phyloP scores from a whole-genome alignment of 139 green algal species.

The Chara braunii region DNA sequence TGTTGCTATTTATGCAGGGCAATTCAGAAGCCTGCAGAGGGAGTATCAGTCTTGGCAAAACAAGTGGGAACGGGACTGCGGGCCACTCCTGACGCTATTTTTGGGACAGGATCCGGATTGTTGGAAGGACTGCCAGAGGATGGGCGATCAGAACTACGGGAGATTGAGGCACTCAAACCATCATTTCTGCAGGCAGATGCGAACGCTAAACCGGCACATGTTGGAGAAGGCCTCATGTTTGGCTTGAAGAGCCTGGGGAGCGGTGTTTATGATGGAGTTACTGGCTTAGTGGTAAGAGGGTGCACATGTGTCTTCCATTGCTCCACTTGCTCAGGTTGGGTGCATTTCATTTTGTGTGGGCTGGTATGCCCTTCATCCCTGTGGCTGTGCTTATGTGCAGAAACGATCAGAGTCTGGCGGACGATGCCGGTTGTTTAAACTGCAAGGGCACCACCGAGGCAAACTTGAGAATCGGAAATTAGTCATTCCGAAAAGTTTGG shows the following conservation, averaged over 20 bases:
- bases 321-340: too few relatives aligned
- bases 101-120: too few relatives aligned
- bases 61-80: slow-evolving; percentile 20
- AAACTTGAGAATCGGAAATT: too few relatives aligned
- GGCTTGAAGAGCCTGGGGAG: slow-evolving; percentile 12
- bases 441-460: too few relatives aligned
- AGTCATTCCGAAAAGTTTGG: too few relatives aligned
- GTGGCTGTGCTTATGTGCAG: too few relatives aligned
- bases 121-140: too few relatives aligned
- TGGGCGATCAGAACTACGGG: too few relatives aligned
- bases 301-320: neutral
- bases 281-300: slow-evolving; percentile 16
- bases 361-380: too few relatives aligned
- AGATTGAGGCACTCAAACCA: neutral
- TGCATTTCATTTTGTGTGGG: too few relatives aligned
- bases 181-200: neutral
- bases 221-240: slow-evolving; percentile 17
- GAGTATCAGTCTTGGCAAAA: slow-evolving; percentile 11
- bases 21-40: slow-evolving; percentile 21
- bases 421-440: too few relatives aligned
- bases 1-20: slow-evolving; percentile 1
- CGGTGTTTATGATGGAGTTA: slow-evolving; percentile 18
- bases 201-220: neutral
- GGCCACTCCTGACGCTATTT: slow-evolving; percentile 18
- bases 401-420: too few relatives aligned